phyloP scores from a whole-genome alignment of 306 rosid species.

The Benincasa hispida region DNA sequence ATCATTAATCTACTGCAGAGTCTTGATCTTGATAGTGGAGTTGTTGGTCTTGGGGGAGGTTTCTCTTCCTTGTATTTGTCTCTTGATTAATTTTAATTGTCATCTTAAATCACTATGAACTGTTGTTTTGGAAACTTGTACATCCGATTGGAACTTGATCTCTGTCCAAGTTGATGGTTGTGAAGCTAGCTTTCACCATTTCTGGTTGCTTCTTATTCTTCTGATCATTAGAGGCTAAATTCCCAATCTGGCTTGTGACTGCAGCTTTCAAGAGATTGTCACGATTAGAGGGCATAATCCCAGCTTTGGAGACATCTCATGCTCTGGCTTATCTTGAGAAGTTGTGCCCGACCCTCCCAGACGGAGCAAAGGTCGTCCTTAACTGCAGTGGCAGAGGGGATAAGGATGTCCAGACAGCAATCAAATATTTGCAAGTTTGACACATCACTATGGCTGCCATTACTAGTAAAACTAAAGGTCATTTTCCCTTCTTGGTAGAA shows the following conservation, averaged over 20 bases:
- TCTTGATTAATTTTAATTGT: neutral
- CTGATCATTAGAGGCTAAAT: neutral
- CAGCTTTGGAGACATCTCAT: constrained; percentile 94
- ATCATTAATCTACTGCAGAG: neutral
- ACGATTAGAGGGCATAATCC: constrained; percentile 86
- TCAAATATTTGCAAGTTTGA: constrained; percentile 63
- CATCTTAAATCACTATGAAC: neutral
- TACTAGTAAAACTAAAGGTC: neutral
- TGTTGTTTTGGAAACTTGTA: neutral
- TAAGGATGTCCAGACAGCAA: constrained; percentile 90
- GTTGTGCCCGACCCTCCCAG: constrained; percentile 67
- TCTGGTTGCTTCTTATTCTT: neutral
- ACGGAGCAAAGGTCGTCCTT: constrained; percentile 64
- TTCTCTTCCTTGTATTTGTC: neutral
- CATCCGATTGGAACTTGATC: neutral
- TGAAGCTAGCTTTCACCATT: neutral
- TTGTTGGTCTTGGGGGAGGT: neutral
- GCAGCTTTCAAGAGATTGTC: constrained; percentile 83
- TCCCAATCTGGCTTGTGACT: constrained; percentile 1
- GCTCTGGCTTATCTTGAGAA: constrained; percentile 80
- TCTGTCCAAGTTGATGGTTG: neutral
- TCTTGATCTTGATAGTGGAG: neutral
- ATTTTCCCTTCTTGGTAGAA: neutral
- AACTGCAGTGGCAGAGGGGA: constrained; percentile 96
- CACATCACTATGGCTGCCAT: neutral